Evolutionary conservation across 192 early-diverging fungal genomes (phyloP), one percentile per base, ranked within the genome.

Genomic region (Podila clonocystis): DNA sequence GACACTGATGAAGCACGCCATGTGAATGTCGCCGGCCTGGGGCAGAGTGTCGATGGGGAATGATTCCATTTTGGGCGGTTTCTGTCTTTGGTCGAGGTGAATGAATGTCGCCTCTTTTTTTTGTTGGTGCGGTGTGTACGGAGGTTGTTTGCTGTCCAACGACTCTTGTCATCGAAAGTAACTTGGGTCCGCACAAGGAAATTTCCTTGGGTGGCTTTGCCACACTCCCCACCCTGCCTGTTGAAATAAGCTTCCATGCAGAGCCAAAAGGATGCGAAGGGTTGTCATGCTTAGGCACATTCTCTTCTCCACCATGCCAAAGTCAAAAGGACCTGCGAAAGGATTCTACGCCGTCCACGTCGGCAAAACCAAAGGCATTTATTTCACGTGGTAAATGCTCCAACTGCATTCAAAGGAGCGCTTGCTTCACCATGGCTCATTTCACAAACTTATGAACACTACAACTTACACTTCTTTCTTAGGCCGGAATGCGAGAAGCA

Each of bases 401-500:
- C 9, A 9, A 17, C 41, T 22, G 52, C 52, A 55, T 24, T 9
- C 8, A 19, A 9, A 26, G 19, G 3, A 24, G n/a, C 19, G 5
- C 8, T 9, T 55, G 7, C 22, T 20, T 7, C 8, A 24, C 24
- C 52, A 9, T 55, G 52, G 24, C 20, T 55, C n/a, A 55, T 26
- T 55, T 24, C 24, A 55, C 52, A 11, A 55, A 28, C 70, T 30
- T 36, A 64, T n/a, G 13, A 5, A 59, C 24, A 58, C n/a, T 26
- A 13, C 26, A 60, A 22, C 50, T n/a, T 52, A 20, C 38, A 41
- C 34, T 36, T 8, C 41, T 45, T 45, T 8, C 36, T 4, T 77
- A 88, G 93, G 93, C 84, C 79, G 17, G 92, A 91, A 57, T 94
- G 93, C 72, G 79, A 92, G 50, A 68, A 76, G 26, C 73, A 89